Percentiles rank a stretch among this genome's conserved stretches.
Evolutionary conservation across 768 basidiomycete species (phyloP).

Genomic region (Cubamyces lactineus): DNA sequence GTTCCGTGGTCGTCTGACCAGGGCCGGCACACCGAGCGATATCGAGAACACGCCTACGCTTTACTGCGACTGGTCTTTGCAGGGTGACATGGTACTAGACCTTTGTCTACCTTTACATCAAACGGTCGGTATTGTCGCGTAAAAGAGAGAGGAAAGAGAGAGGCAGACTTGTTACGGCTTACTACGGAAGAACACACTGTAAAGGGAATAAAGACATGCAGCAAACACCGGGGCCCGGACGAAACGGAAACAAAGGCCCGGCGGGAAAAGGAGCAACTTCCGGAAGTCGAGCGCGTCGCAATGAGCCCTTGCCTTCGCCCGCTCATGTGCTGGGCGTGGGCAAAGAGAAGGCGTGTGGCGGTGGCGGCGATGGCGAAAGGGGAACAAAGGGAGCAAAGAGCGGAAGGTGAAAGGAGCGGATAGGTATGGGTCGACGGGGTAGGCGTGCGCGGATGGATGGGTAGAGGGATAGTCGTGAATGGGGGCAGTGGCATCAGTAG

Average conservation of each 20-base stretch:
- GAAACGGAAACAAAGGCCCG: not conserved
- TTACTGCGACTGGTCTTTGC: not conserved
- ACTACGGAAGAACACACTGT: not conserved
- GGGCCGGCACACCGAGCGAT: not conserved
- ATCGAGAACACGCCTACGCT: slow-evolving; percentile 6
- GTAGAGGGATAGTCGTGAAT: not conserved
- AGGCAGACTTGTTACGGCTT: not conserved
- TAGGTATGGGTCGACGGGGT: not conserved
- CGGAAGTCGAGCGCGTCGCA: slow-evolving; percentile 5
- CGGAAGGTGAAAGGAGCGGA: slow-evolving; percentile 1
- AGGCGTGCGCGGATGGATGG: not conserved
- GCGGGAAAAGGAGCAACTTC: slow-evolving; percentile 10
- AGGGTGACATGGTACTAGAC: not conserved
- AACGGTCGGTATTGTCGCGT: not conserved
- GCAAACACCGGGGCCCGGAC: not conserved
- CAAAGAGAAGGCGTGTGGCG: not conserved
- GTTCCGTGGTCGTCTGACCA: not conserved
- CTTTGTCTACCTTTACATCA: slow-evolving; percentile 9
- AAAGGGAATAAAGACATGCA: slow-evolving; percentile 4
- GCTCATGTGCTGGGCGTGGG: not conserved
- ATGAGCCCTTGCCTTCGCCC: not conserved
- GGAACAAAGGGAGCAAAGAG: not conserved
- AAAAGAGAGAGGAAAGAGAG: not conserved
- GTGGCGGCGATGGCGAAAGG: not conserved
- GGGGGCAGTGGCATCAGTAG: not conserved